Conservation (phyloP, 2,329 filamentous ascomycete genomes). For the Apiospora aurea region DNA sequence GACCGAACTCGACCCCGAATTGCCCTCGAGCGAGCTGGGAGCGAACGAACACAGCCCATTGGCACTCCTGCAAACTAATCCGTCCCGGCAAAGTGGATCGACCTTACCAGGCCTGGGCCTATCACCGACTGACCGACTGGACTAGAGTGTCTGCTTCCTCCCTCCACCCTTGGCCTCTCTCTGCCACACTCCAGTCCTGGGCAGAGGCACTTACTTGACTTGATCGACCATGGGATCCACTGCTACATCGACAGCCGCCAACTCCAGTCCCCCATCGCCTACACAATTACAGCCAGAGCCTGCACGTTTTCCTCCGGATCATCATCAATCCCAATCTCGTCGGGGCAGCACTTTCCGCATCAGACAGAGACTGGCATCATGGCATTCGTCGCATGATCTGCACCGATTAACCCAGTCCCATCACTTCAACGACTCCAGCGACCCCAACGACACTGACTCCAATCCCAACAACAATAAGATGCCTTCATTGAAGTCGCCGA, state of each 20-base stretch:
- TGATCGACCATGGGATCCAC: constrained; percentile 29
- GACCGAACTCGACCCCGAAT: neutral
- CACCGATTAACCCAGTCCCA: constrained; percentile 23
- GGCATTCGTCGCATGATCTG: constrained; percentile 40
- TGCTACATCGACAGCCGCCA: constrained; percentile 26
- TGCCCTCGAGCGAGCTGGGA: neutral
- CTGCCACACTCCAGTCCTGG: constrained; percentile 16
- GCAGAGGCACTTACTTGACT: constrained; percentile 28
- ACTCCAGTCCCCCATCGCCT: constrained; percentile 28
- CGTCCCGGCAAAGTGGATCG: constrained; percentile 16
- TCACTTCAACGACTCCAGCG: constrained; percentile 22
- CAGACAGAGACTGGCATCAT: constrained; percentile 44
- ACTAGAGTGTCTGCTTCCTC: constrained; percentile 10
- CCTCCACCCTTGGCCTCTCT: constrained; percentile 13
- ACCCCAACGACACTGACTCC: constrained; percentile 29
- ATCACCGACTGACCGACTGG: constrained; percentile 14
- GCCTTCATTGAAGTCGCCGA: constrained; percentile 61
- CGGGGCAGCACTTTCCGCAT: constrained; percentile 37
- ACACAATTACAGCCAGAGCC: constrained; percentile 23
- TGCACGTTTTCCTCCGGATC: constrained; percentile 31
- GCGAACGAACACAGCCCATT: constrained; percentile 17
- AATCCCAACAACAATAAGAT: constrained; percentile 42
- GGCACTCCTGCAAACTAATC: neutral
- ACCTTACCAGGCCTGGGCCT: constrained; percentile 19
- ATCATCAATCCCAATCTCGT: constrained; percentile 26